Evolutionary conservation across 371 early-diverging fungal genomes (phyloP), one percentile per base, ranked within the genome.

Genomic region (Mortierella sp.): DNA sequence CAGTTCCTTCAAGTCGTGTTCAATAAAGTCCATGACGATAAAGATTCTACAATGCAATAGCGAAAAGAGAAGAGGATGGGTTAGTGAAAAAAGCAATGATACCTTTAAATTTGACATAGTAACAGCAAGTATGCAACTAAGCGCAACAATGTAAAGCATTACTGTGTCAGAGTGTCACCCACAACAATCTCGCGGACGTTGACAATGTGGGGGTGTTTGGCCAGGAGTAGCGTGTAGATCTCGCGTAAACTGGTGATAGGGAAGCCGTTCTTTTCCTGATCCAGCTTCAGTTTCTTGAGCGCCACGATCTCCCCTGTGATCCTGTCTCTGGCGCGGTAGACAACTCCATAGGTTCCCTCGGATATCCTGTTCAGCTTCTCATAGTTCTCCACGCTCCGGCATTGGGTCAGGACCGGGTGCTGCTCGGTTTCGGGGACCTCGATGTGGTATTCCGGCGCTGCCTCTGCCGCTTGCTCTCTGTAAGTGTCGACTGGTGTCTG

Each of bases 291-390:
- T 83, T 97, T 97, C 90, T 99, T 99, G 11, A 99, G 91, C 0
- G 99, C 99, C 1, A 99, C 99, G 11, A 99, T 96, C 75, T 97
- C 97, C 29, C 96, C 96, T 5, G 98, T 98, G 11, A 90, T 83
- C 72, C 95, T 91, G 86, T 99, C 98, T 44, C 95, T 92, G 0
- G 99, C 99, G 10, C 99, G 95, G 89, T 98, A 99, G 6, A 99
- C 99, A 32, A 99, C 94, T 18, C 99, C 99, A 88, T 99, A 99
- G 0, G 99, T 95, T 27, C 99, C 99, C 88, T 99, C 99, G 74
- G 97, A 99, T 81, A 99, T 99, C 79, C 96, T 92, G 90, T 98
- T 98, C 32, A 99, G 91, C 68, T 95, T 95, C 80, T 98, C 97
- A 89, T 96, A 99, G 74, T 91, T 88, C 78, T 96, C 96, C 0